Base-by-base conservation (phyloP, 179 eudicot species). In the Silene coronaria region DNA sequence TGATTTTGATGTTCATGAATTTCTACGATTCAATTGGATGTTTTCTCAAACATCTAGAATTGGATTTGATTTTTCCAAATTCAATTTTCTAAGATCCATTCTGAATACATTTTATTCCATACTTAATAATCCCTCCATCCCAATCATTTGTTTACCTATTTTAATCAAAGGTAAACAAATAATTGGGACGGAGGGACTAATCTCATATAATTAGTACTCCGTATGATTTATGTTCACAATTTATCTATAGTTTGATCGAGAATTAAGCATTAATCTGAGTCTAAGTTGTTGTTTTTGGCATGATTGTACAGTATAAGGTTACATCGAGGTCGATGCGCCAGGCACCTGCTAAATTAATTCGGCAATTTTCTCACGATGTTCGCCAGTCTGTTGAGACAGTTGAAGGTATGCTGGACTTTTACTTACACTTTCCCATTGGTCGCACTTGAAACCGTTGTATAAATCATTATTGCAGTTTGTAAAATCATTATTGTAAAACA, bases 351-450 rank as follows among this genome's bases (percentile, higher is more conserved):
- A 69, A 58, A 71, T 67, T 87, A 73, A 75, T 77, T 16, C 89
- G 91, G 62, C 87, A 80, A 78, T 89, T 91, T 82, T 71, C 92
- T 22, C 86, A 77, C 70, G 76, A 80, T 77, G 74, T 78, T 42
- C 79, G 76, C 48, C 82, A 75, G 5, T 75, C 85, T 14, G 59
- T 70, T 27, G 81, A 79, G 55, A 77, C 64, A 42, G 79, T 84
- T 80, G 84, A 88, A 22, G 89, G 91, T 86, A 81, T 73, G 81
- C 71, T 8, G 58, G 61, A 48, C 38, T 46, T 14, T 34, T 45
- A 45, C 57, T 0, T 55, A 8, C 55, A 61, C 55, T 12, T 11
- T 12, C 55, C 51, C 51, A 45, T 45, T 32, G 51, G 51, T 45
- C 51, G 2, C 5, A 48, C 55, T 48, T 16, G 2, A 48, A 48